Base-by-base conservation (phyloP, 306 rosid species). In the Boehmeria nivea region DNA sequence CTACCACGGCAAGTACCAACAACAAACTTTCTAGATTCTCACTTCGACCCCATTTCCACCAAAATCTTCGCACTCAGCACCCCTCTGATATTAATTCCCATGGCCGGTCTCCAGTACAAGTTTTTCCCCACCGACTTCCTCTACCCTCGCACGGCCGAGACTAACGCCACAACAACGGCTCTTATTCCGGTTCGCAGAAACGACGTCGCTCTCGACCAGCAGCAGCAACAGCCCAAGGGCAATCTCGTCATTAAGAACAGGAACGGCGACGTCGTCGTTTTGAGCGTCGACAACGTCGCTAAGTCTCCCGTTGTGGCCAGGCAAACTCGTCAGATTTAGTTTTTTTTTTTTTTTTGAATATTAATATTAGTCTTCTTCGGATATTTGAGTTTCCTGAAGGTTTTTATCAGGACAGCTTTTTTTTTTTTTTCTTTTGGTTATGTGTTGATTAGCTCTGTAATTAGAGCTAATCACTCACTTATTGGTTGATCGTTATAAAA, bases 51-150 rank as follows among this genome's bases (percentile, higher is more conserved):
- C 10, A 23, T 6, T 6, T 7, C 34, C 31, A 7, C 19, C 15
- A 12, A 42, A 42, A 42, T 14, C 2, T 31, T 31, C 9, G 36
- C 36, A 31, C 8, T 4, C 1, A 31, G 9, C 2, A 31, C 36
- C 36, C 36, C 36, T 17, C 49, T 12, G 18, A 15, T 8, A 16
- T n/a, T 22, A 2, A 7, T 20, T 11, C 16, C 26, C 45, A 62
- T 62, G 67, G 67, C 67, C 9, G 67, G 67, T 22, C 67, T 62
- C 9, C 67, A 62, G 19, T 62, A 62, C 58, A 62, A 62, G 23
- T 62, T 62, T 24, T 62, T 62, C 48, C 67, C 67, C 39, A 62
- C 67, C 7, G 67, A 62, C 22, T 51, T 48, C 25, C 21, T 51
- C 68, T 79, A 75, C 60, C 39, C 63, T n/a, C 45, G 66, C 57